phyloP scores from a whole-genome alignment of 139 green algal species.

The Zygnema cylindricum region DNA sequence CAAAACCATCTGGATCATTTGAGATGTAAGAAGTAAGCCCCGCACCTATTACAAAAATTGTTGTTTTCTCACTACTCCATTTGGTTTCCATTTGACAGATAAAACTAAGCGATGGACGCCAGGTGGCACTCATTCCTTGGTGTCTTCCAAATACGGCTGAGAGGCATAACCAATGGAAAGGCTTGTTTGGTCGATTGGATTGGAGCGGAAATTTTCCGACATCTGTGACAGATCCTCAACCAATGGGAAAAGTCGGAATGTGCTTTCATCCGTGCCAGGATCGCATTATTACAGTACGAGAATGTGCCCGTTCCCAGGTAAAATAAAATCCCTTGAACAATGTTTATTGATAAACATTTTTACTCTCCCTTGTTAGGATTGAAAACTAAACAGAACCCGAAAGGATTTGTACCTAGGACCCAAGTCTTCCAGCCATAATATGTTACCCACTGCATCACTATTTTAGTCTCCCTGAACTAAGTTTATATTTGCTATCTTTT shows the following conservation, averaged over 20 bases:
- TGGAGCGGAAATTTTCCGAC: constrained; percentile 95
- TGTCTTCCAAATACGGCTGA: constrained; percentile 95
- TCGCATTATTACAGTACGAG: constrained; percentile 91
- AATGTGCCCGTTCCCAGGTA: constrained; percentile 93
- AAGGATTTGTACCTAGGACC: not conserved
- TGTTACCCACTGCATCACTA: no score
- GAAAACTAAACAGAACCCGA: not conserved
- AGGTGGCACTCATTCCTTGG: constrained; percentile 89
- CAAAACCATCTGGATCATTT: no score
- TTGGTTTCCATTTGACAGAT: constrained; percentile 37
- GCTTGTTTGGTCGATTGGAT: constrained; percentile 93
- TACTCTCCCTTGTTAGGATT: not conserved
- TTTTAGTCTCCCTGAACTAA: no score
- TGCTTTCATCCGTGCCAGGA: constrained; percentile 96
- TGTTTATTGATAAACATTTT: not conserved
- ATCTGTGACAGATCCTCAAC: constrained; percentile 93
- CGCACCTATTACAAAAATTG: no score
- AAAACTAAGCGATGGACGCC: constrained; percentile 65
- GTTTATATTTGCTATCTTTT: no score
- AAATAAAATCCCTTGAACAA: not conserved
- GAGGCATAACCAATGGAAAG: constrained; percentile 95
- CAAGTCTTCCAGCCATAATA: no score
- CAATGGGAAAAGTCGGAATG: constrained; percentile 97
- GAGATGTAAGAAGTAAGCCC: no score
- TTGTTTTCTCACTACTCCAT: not conserved